Conservation (phyloP, 352 stramenopile genomes). For the Phytophthora pinifolia region DNA sequence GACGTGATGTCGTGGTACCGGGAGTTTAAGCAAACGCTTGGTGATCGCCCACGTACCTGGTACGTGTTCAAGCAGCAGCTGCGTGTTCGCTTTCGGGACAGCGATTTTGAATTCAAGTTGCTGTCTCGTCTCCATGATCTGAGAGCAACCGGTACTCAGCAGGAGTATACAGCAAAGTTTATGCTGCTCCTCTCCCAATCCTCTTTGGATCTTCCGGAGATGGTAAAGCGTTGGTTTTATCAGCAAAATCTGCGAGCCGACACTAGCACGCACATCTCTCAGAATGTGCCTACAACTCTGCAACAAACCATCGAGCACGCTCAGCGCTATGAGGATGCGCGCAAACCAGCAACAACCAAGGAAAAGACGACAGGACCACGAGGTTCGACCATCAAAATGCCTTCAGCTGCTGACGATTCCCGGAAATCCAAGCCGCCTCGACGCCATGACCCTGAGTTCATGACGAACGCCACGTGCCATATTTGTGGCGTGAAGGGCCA, state of each 20-base stretch:
- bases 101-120: slow-evolving; percentile 11
- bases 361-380: neutral
- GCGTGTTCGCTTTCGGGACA: slow-evolving; percentile 3
- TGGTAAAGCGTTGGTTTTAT: slow-evolving; percentile 12
- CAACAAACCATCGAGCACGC: neutral
- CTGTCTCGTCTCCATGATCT: slow-evolving; percentile 5
- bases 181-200: slow-evolving; percentile 9
- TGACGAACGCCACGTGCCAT: neutral
- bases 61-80: slow-evolving; percentile 11
- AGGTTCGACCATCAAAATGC: neutral
- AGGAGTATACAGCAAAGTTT: slow-evolving; percentile 16
- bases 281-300: neutral
- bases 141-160: slow-evolving; percentile 1
- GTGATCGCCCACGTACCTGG: slow-evolving; percentile 3
- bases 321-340: neutral
- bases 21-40: slow-evolving; percentile 4
- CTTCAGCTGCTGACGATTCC: slow-evolving; percentile 1
- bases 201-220: slow-evolving; percentile 4
- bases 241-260: neutral
- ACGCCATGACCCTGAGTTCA: neutral
- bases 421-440: neutral
- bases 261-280: neutral
- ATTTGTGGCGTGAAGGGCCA: slow-evolving; percentile 7
- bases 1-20: slow-evolving; percentile 12
- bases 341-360: neutral